Evolutionary conservation across 306 rosid species (phyloP).

Genomic region (Arachis hypogaea): DNA sequence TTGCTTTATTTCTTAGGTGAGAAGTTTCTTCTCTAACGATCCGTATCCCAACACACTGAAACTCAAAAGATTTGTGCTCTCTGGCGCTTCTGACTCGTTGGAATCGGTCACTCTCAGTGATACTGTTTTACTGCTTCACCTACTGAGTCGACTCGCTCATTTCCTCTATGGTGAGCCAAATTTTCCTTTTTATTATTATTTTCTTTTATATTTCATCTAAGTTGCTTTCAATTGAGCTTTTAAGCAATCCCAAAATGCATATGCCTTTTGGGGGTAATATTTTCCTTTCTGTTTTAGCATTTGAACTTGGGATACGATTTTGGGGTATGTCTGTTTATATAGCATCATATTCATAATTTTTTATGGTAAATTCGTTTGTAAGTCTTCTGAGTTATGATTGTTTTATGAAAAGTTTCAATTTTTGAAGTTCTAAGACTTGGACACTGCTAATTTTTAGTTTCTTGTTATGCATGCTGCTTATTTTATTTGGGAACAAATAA

Average conservation of each 20-base stretch:
- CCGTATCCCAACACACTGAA: neutral
- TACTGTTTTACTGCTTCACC: constrained; percentile 39
- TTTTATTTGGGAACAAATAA: neutral
- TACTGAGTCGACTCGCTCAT: constrained; percentile 54
- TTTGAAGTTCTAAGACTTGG: neutral
- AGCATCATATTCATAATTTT: neutral
- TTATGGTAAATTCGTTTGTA: constrained; percentile 26
- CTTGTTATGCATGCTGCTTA: constrained; percentile 34
- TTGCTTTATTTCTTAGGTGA: constrained; percentile 15
- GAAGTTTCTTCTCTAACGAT: constrained; percentile 35
- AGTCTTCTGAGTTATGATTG: constrained; percentile 7
- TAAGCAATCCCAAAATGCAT: constrained; percentile 31
- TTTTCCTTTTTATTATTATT: constrained; percentile 15
- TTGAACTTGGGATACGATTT: constrained; percentile 22
- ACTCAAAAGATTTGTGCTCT: constrained; percentile 8
- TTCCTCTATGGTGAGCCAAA: constrained; percentile 72
- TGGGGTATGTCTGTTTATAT: neutral
- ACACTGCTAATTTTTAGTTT: neutral
- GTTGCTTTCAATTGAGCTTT: constrained; percentile 10
- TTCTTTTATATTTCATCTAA: neutral
- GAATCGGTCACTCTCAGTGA: constrained; percentile 42
- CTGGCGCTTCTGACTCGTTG: constrained; percentile 30
- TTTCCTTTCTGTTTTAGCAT: neutral
- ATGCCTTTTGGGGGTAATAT: constrained; percentile 21
- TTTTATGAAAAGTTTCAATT: neutral